These are phyloP conservation scores for Wilcoxina mikolae DNA, from an alignment of 495 filamentous ascomycete genomes.

Conservation along the genomic window DNA sequence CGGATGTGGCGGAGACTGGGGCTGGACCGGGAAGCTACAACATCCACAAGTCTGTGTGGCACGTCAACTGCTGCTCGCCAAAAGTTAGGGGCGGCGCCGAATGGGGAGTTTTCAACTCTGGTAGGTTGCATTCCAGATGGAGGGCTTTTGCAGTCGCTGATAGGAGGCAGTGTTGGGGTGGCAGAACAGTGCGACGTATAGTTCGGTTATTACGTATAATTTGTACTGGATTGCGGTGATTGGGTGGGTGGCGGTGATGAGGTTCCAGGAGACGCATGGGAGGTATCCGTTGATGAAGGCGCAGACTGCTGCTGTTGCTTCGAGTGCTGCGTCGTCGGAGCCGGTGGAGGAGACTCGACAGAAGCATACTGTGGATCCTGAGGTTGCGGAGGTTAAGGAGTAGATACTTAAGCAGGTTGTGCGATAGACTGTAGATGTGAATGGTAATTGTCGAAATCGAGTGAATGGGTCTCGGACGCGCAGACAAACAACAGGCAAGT, in stretches of 20 bases:
- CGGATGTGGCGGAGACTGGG: slow-evolving; percentile 60
- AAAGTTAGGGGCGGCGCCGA: slow-evolving; percentile 55
- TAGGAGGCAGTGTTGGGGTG: slow-evolving; percentile 46
- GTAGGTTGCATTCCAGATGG: slow-evolving; percentile 23
- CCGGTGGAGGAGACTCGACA: too few relatives aligned
- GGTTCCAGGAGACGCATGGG: slow-evolving; percentile 52
- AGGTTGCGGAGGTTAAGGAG: too few relatives aligned
- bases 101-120: slow-evolving; percentile 82
- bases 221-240: slow-evolving; percentile 68
- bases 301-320: not conserved
- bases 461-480: too few relatives aligned
- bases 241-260: slow-evolving; percentile 43
- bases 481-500: too few relatives aligned
- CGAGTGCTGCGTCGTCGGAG: too few relatives aligned
- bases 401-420: too few relatives aligned
- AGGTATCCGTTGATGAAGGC: slow-evolving; percentile 46
- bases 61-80: slow-evolving; percentile 79
- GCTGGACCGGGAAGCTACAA: slow-evolving; percentile 76
- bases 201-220: slow-evolving; percentile 73
- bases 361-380: too few relatives aligned
- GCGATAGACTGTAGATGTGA: too few relatives aligned
- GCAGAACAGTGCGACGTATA: slow-evolving; percentile 79
- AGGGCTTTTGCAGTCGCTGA: not conserved
- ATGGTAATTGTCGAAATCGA: too few relatives aligned
- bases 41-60: slow-evolving; percentile 73